Evolutionary conservation across 345 rosid species (phyloP), one percentile per base, ranked within the genome.

Genomic region (Aurinia saxatilis): DNA sequence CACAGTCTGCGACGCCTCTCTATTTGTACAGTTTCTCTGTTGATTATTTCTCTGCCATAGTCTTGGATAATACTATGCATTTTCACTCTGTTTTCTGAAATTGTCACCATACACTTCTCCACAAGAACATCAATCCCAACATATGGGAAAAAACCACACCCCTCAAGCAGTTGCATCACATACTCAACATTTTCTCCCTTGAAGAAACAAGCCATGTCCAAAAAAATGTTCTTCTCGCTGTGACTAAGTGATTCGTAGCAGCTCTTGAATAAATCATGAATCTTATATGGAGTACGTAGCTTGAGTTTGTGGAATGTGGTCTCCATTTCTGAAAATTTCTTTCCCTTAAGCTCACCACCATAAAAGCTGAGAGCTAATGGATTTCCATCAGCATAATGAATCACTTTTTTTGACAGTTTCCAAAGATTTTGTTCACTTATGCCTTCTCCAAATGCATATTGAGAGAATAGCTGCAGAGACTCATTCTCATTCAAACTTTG

Each of bases 331-430:
- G 8, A 2, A 7, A 0, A 4, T 36, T n/a, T n/a, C n/a, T n/a
- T n/a, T n/a, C n/a, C n/a, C n/a, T n/a, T n/a, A n/a, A n/a, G n/a
- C 31, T 39, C 36, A 16, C 31, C 29, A 2, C 10, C 49, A 3
- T 37, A 63, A 6, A 49, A 2, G 0, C 8, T 3, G 9, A 80
- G 66, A 23, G 80, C 74, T 34, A 77, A 29, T 7, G 78, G 84
- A 11, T 71, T 63, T 51, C 68, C 58, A 40, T 63, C 51, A n/a
- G 48, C 38, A 13, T 38, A 5, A 5, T 15, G 29, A 16, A 50
- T 9, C 30, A 63, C 38, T 31, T 48, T 15, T 18, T 7, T 5
- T 16, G 58, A 16, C n/a, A 50, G 19, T 30, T n/a, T 50, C 67
- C 1, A 19, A 7, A 54, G 0, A 36, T 36, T 23, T 1, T 23